Evolutionary conservation across 306 rosid species (phyloP), one percentile per base, ranked within the genome.

Genomic region (Astragalus membranaceus): DNA sequence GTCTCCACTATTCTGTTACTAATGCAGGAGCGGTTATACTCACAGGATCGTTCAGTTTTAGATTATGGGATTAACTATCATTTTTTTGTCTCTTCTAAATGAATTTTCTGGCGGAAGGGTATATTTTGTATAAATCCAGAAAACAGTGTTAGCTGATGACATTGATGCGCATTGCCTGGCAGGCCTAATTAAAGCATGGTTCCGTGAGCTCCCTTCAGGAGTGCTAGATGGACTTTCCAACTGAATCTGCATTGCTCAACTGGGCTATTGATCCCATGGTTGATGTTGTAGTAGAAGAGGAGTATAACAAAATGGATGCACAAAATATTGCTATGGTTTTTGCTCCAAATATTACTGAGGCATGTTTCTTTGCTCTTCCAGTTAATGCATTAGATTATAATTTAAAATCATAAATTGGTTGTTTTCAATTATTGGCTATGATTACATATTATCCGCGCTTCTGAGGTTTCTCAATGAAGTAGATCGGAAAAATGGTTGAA

Each of bases 241-340:
- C 92, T 8, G 98, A 92, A 60, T 59, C 85, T 17, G 87, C 92
- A 9, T 69, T 85, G 78, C 89, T 92, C 63, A 89, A 75, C 69
- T 92, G 96, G 96, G 98, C 96, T 8, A 74, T 88, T 75, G 89
- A 90, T 85, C 95, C 89, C 62, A 88, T 89, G 98, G 88, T 89
- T 61, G 98, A 89, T 77, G 92, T 92, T 80, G 98, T 92, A 14
- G 23, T 20, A 20, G 23, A 20, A 20, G 23, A 20, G 23, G 23
- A 20, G 23, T 20, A 20, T 20, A 20, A 20, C 23, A 20, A 20
- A 20, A 20, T 20, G 23, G 23, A 20, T 20, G 23, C 23, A 20
- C 23, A 20, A 20, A 20, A 20, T 20, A 20, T 20, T 20, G 23
- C 23, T 20, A 20, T 20, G 23, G 23, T 20, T 20, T 20, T 20